Evolutionary conservation across 1,139 yeast species (phyloP).

Genomic region (Pichia sp.): DNA sequence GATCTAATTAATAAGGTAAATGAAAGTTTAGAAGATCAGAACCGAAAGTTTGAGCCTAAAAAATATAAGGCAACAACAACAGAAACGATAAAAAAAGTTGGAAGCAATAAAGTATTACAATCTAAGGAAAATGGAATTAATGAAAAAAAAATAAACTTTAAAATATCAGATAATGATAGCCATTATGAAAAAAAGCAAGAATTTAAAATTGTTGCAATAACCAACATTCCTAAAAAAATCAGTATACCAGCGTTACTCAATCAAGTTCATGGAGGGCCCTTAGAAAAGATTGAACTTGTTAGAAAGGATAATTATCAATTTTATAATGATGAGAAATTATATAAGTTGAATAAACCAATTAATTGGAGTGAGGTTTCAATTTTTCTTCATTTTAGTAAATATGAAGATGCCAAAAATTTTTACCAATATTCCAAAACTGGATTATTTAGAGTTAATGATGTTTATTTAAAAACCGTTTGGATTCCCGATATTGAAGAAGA

Average conservation of each 20-base stretch:
- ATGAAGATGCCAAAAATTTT: conserved; percentile 53
- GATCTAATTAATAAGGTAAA: background rate
- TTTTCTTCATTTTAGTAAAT: conserved; percentile 49
- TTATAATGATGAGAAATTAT: conserved; percentile 5
- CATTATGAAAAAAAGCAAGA: conserved; percentile 9
- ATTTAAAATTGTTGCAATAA: conserved; percentile 29
- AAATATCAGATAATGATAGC: background rate
- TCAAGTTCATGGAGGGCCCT: conserved; percentile 69
- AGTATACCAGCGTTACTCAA: conserved; percentile 49
- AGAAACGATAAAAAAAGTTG: too few species aligned
- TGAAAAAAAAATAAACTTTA: background rate
- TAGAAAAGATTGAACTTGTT: conserved; percentile 42
- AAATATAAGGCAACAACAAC: background rate
- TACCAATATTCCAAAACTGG: conserved; percentile 50
- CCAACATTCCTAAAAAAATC: conserved; percentile 35
- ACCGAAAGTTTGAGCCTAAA: too few species aligned
- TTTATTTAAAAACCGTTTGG: conserved; percentile 35
- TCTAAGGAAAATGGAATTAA: conserved; percentile 8
- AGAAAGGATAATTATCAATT: conserved; percentile 15
- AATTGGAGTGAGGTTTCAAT: conserved; percentile 28
- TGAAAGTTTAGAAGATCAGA: background rate
- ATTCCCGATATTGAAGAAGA: conserved; percentile 15
- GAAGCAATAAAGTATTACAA: conserved; percentile 2
- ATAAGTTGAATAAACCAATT: conserved; percentile 15
- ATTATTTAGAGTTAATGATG: conserved; percentile 58